A percentile compares a stretch with the other conserved stretches of the same genome.
These are phyloP conservation scores for Pseudoturritis turrita DNA, from an alignment of 345 rosid genomes.

Conservation along the genomic window DNA sequence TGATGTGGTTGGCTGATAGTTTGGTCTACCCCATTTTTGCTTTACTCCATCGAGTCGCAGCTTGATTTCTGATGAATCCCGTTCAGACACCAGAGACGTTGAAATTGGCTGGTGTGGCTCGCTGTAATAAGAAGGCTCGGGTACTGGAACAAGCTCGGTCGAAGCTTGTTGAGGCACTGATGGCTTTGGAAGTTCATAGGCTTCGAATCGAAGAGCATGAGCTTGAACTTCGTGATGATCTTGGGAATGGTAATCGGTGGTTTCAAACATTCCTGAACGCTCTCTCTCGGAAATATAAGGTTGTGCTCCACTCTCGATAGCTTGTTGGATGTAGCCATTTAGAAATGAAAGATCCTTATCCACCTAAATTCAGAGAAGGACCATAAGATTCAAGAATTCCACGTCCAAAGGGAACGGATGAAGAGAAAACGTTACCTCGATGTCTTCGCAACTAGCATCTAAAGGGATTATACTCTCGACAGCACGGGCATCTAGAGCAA, in stretches of 20 bases:
- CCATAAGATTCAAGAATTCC: conserved; percentile 10
- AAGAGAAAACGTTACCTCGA: conserved; percentile 53
- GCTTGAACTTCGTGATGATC: conserved; percentile 57
- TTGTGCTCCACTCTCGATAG: conserved; percentile 76
- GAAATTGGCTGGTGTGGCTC: conserved; percentile 48
- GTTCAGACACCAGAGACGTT: conserved; percentile 43
- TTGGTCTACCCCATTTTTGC: conserved; percentile 88
- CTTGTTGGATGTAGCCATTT: conserved; percentile 56
- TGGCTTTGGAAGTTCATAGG: conserved; percentile 87
- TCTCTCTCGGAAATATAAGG: conserved; percentile 79
- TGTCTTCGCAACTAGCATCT: conserved; percentile 95
- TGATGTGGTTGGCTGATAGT: conserved; percentile 47
- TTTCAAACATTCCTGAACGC: conserved; percentile 49
- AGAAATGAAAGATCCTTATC: conserved; percentile 82
- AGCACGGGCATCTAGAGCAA: conserved; percentile 61
- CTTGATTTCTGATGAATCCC: conserved; percentile 61
- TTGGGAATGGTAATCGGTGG: conserved; percentile 51
- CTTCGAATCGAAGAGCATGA: conserved; percentile 91
- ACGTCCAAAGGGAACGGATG: neutral
- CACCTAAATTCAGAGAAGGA: conserved; percentile 48
- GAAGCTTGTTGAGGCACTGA: conserved; percentile 43
- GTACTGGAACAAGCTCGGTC: conserved; percentile 67
- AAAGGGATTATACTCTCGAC: conserved; percentile 66
- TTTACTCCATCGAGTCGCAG: conserved; percentile 93
- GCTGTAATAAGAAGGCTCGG: conserved; percentile 57